These are phyloP conservation scores for Gnetum montanum DNA, from an alignment of 75 land plant genomes.

Conservation along the genomic window DNA sequence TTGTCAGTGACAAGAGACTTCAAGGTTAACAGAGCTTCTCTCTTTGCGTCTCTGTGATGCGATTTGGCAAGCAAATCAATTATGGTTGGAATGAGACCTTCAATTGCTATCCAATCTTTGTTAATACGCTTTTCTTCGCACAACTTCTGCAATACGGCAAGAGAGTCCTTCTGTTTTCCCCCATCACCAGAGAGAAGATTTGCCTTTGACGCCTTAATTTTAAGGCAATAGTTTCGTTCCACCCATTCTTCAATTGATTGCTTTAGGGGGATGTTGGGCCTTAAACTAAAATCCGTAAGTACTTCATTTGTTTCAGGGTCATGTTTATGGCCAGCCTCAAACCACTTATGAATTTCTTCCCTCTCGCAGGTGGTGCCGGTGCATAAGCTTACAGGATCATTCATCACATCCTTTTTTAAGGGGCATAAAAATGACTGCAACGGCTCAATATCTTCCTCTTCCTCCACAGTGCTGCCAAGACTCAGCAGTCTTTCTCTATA, in stretches of 20 bases:
- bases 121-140: conserved; percentile 29
- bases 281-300: conserved; percentile 26
- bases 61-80: conserved; percentile 21
- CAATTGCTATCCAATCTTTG: conserved; percentile 56
- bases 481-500: conserved; percentile 19
- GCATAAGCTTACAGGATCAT: conserved; percentile 45
- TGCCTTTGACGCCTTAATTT: conserved; percentile 30
- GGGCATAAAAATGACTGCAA: conserved; percentile 39
- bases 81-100: conserved; percentile 19
- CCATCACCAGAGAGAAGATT: conserved; percentile 23
- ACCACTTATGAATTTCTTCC: conserved; percentile 31
- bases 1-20: conserved; percentile 24
- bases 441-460: conserved; percentile 25
- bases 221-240: conserved; percentile 47
- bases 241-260: conserved; percentile 58
- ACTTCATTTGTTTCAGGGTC: conserved; percentile 38
- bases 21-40: conserved; percentile 21
- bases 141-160: conserved; percentile 27
- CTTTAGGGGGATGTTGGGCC: conserved; percentile 34
- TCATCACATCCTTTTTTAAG: conserved; percentile 31
- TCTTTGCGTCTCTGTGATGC: conserved; percentile 22
- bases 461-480: conserved; percentile 9
- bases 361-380: conserved; percentile 44
- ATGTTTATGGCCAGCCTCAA: conserved; percentile 25
- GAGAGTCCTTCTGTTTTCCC: conserved; percentile 16